These are phyloP conservation scores for Tricholoma hemisulphureum DNA, from an alignment of 768 basidiomycete genomes.

Conservation along the genomic window DNA sequence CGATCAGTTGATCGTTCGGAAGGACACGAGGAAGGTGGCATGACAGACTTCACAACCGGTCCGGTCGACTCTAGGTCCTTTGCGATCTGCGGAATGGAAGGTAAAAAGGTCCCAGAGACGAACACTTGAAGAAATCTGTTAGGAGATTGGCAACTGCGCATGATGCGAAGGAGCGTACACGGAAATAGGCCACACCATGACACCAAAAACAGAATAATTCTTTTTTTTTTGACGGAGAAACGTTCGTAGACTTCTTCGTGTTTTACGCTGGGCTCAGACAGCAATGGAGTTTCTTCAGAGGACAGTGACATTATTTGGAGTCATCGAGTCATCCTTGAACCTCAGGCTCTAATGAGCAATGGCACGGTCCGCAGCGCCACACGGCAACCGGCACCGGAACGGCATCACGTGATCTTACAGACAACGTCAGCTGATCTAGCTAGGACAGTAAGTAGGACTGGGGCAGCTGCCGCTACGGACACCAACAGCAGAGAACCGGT, in stretches of 20 bases:
- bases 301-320: neutral
- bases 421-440: no score
- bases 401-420: no score
- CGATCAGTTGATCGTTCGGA: neutral
- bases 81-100: constrained; percentile 73
- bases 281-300: constrained; percentile 35
- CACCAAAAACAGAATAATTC: constrained; percentile 53
- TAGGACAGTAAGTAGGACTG: no score
- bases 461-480: no score
- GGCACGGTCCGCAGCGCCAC: no score
- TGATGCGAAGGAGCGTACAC: constrained; percentile 21
- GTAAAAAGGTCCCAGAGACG: constrained; percentile 66
- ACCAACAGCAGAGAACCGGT: no score
- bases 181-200: constrained; percentile 63
- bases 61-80: constrained; percentile 58
- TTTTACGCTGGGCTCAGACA: constrained; percentile 13
- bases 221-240: constrained; percentile 54
- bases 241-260: constrained; percentile 50
- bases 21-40: neutral
- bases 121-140: constrained; percentile 47
- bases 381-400: no score
- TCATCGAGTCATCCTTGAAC: neutral
- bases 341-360: no score
- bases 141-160: neutral
- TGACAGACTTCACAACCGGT: constrained; percentile 51